Base-by-base conservation (phyloP, 192 early-diverging fungal genomes). In the Coemansia sp. region DNA sequence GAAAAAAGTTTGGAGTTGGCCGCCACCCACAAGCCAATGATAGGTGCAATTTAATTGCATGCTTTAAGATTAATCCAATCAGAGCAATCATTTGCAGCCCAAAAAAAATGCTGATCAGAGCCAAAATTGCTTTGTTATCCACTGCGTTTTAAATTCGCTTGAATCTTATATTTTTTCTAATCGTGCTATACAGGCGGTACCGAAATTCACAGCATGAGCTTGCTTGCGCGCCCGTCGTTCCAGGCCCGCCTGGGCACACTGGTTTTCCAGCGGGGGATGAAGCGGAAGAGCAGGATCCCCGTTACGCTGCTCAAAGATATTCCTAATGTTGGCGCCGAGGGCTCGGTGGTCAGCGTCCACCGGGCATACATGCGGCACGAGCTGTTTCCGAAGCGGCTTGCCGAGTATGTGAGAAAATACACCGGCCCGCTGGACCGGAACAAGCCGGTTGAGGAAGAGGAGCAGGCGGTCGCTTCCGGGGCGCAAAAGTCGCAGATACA, bases 351-450 rank as follows among this genome's bases (percentile, higher is more conserved):
- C 23, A 54, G 69, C 11, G 73, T 81, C 1, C 46, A 54, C 56
- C 62, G 52, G 53, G 80, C 69, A 11, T 31, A 67, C 22, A 81
- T 81, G 80, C 72, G 80, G 29, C 61, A 76, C 55, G 61, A 71
- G 46, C 60, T 81, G 44, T 81, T 61, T 40, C 80, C 80, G n/a
- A 68, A 73, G 53, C 69, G 69, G 5, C 53, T 76, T 52, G 80
- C 80, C 5, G 73, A 63, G 9, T 81, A 81, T 45, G 73, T 72
- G 11, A 22, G 61, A 28, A 24, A 31, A 40, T 64, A 61, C 35
- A 54, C n/a, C 6, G 80, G 73, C 0, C 69, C 80, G 1, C 56
- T 68, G 22, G 69, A 81, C 19, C 65, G 80, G 58, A 58, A 24
- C 56, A 60, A 55, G 32, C 43, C 57, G 21, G 63, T 35, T 22